These are phyloP conservation scores for Fomitopsis serialis DNA, from an alignment of 768 basidiomycete genomes.

Conservation along the genomic window DNA sequence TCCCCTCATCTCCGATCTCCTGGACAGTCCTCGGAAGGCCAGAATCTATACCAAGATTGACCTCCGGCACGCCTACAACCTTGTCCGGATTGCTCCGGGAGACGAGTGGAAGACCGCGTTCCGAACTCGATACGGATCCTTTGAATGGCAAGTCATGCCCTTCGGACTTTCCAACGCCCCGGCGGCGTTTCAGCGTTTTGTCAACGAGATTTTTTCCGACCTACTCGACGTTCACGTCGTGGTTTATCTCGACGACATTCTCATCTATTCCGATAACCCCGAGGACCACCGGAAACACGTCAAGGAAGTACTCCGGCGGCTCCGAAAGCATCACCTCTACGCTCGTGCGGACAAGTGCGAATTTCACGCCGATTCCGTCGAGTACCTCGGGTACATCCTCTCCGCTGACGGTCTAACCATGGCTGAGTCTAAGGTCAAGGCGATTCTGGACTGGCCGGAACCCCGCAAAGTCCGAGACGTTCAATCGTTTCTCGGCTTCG, in stretches of 20 bases:
- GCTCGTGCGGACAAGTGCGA: conserved; percentile 28
- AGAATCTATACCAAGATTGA: conserved; percentile 33
- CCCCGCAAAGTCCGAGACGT: conserved; percentile 22
- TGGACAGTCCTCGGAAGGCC: conserved; percentile 18
- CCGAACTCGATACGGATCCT: conserved; percentile 29
- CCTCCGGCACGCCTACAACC: conserved; percentile 35
- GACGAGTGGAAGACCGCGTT: conserved; percentile 38
- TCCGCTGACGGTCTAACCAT: conserved; percentile 27
- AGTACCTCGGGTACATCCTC: conserved; percentile 39
- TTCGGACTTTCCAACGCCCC: conserved; percentile 24
- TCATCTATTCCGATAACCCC: conserved; percentile 10
- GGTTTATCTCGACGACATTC: conserved; percentile 15
- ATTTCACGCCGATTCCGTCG: conserved; percentile 30
- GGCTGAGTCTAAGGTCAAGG: conserved; percentile 34
- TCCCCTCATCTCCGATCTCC: conserved; percentile 26
- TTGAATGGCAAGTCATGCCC: conserved; percentile 30
- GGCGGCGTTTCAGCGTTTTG: conserved; percentile 13
- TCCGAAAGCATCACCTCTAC: conserved; percentile 26
- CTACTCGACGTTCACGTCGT: conserved; percentile 19
- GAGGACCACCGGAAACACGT: conserved; percentile 15
- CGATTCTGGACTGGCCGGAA: conserved; percentile 25
- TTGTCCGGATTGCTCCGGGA: conserved; percentile 31
- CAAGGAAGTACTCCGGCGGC: conserved; percentile 13
- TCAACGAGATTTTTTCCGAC: conserved; percentile 11
- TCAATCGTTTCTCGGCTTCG: conserved; percentile 27